Conservation (phyloP, 495 filamentous ascomycete genomes). For the Apiosordaria backusii region DNA sequence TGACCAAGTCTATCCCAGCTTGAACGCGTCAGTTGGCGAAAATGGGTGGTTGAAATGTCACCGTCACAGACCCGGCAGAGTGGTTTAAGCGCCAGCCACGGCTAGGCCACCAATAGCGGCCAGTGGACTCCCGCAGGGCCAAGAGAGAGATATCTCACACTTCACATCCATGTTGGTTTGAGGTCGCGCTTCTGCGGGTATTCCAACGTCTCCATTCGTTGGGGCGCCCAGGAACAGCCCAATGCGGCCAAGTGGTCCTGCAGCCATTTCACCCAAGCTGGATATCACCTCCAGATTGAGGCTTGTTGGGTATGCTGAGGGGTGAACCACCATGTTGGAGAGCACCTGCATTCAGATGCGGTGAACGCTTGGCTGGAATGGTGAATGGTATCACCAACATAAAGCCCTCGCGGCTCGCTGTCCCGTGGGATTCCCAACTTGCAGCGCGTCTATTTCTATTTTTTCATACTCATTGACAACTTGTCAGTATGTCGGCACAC, state of each 20-base stretch:
- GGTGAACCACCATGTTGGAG: conserved; percentile 1
- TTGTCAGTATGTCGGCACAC: conserved; percentile 7
- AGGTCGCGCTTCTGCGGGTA: conserved; percentile 12
- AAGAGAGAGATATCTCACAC: background rate
- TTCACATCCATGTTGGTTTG: conserved; percentile 15
- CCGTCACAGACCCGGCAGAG: conserved; percentile 4
- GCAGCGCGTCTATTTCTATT: background rate
- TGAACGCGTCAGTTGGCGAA: conserved; percentile 1
- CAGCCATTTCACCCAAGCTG: conserved; percentile 8
- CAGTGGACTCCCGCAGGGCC: background rate
- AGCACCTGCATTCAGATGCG: background rate
- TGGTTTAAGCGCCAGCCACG: conserved; percentile 18
- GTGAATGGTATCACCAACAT: background rate
- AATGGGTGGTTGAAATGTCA: background rate
- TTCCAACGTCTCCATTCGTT: conserved; percentile 14
- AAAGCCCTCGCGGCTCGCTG: background rate
- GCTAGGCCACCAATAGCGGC: conserved; percentile 5
- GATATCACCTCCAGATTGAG: background rate
- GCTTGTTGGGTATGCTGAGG: background rate
- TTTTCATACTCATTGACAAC: background rate
- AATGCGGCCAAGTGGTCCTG: background rate
- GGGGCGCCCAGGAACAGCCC: background rate
- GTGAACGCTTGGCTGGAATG: background rate
- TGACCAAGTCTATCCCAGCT: background rate
- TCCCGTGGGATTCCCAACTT: background rate